phyloP scores from a whole-genome alignment of 495 filamentous ascomycete species.

The Aspergillus heteromorphus region DNA sequence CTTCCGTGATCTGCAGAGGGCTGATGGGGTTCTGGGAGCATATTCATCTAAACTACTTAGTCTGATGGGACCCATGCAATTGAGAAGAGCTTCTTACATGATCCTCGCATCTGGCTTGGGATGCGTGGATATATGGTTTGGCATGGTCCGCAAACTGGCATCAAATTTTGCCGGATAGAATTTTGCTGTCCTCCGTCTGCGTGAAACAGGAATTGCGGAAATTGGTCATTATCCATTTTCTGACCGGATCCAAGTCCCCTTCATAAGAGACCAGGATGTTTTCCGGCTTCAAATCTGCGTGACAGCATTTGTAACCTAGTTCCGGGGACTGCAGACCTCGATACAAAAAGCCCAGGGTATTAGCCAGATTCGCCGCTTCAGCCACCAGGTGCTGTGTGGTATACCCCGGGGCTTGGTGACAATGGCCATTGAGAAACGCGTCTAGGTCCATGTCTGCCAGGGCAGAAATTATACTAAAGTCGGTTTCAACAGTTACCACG shows the following conservation, averaged over 20 bases:
- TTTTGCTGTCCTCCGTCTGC: not conserved
- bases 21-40: constrained; percentile 5
- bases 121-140: constrained; percentile 1
- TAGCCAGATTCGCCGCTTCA: constrained; percentile 10
- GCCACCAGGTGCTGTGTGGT: not conserved
- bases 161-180: not conserved
- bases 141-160: constrained; percentile 3
- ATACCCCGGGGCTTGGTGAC: not conserved
- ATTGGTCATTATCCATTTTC: constrained; percentile 25
- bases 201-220: constrained; percentile 20
- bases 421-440: not conserved
- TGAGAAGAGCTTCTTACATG: not conserved
- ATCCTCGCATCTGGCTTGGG: constrained; percentile 10
- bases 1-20: constrained; percentile 11
- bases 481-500: constrained; percentile 7
- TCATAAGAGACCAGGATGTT: constrained; percentile 19
- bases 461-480: constrained; percentile 13
- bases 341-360: constrained; percentile 16
- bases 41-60: constrained; percentile 9
- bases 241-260: not conserved
- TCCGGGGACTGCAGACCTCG: not conserved
- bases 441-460: constrained; percentile 14
- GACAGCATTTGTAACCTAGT: constrained; percentile 9
- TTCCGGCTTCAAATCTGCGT: constrained; percentile 19
- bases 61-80: not conserved